Conservation (phyloP, 345 rosid genomes). For the Rhizophora apiculata region DNA sequence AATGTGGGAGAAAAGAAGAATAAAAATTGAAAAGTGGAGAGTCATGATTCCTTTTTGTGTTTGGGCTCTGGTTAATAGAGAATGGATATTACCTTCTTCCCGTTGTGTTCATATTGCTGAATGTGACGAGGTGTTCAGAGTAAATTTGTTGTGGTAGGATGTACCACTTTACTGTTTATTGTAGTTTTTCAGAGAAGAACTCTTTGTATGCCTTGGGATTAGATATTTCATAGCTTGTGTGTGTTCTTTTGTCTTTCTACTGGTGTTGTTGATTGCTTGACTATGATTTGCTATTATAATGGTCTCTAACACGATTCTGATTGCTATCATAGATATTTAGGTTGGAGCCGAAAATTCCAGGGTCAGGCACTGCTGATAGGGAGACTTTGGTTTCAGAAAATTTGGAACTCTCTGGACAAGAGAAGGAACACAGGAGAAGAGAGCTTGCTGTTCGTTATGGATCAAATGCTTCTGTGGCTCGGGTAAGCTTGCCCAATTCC, state of each 20-base stretch:
- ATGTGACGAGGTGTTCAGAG: too few species aligned
- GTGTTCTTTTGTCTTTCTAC: background rate
- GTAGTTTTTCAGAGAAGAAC: too few species aligned
- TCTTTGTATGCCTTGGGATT: too few species aligned
- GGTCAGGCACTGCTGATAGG: constrained; percentile 25
- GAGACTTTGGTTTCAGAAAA: constrained; percentile 27
- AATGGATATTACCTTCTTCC: background rate
- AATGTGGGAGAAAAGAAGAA: background rate
- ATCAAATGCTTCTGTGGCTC: constrained; percentile 41
- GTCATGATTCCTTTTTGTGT: background rate
- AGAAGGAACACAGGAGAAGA: constrained; percentile 18
- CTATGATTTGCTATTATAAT: background rate
- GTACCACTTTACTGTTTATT: too few species aligned
- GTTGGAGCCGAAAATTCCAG: constrained; percentile 56
- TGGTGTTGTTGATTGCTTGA: background rate
- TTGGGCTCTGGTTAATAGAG: background rate
- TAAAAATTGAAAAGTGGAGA: background rate
- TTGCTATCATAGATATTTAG: constrained; percentile 51
- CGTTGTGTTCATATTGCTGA: too few species aligned
- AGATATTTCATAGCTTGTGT: background rate
- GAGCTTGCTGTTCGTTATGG: constrained; percentile 33
- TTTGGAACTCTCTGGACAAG: constrained; percentile 31
- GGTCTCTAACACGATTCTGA: background rate
- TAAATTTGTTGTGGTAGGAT: too few species aligned
- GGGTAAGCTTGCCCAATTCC: constrained; percentile 34